Evolutionary conservation across 768 basidiomycete species (phyloP).

Genomic region (Amanita molliuscula): DNA sequence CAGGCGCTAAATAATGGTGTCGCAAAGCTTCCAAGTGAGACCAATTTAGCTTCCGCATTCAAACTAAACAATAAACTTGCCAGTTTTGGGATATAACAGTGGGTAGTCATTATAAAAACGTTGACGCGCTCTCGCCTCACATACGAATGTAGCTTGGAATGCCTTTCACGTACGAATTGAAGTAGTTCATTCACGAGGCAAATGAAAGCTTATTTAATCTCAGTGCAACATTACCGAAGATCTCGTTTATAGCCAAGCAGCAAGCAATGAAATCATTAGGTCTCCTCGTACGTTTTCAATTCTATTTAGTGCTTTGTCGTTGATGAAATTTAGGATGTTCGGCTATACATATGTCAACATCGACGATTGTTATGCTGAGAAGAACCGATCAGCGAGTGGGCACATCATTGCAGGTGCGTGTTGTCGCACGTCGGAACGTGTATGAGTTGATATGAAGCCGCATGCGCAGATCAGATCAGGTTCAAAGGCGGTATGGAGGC

Average conservation of each 20-base stretch:
- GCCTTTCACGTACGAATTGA: slow-evolving; percentile 42
- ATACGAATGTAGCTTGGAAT: slow-evolving; percentile 44
- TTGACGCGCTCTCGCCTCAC: background rate
- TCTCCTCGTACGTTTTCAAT: slow-evolving; percentile 25
- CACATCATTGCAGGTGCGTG: slow-evolving; percentile 41
- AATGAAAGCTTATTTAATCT: slow-evolving; percentile 8
- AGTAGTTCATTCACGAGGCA: background rate
- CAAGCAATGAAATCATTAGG: slow-evolving; percentile 47
- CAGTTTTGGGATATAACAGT: slow-evolving; percentile 62
- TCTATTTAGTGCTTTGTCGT: background rate
- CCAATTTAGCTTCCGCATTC: background rate
- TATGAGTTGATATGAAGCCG: background rate
- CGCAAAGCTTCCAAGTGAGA: slow-evolving; percentile 26
- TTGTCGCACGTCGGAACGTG: background rate
- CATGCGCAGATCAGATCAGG: slow-evolving; percentile 30
- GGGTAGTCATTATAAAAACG: slow-evolving; percentile 12
- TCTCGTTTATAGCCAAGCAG: slow-evolving; percentile 39
- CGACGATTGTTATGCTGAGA: slow-evolving; percentile 59
- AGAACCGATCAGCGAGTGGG: slow-evolving; percentile 36
- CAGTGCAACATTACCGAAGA: slow-evolving; percentile 52
- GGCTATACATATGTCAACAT: slow-evolving; percentile 54
- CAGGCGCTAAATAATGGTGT: slow-evolving; percentile 22
- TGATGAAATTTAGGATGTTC: slow-evolving; percentile 28
- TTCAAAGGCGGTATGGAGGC: slow-evolving; percentile 49
- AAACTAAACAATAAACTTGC: background rate